A percentile compares a stretch with the other conserved stretches of the same genome.
phyloP scores from a whole-genome alignment of 306 rosid genomes.

The Notholithocarpus densiflorus region DNA sequence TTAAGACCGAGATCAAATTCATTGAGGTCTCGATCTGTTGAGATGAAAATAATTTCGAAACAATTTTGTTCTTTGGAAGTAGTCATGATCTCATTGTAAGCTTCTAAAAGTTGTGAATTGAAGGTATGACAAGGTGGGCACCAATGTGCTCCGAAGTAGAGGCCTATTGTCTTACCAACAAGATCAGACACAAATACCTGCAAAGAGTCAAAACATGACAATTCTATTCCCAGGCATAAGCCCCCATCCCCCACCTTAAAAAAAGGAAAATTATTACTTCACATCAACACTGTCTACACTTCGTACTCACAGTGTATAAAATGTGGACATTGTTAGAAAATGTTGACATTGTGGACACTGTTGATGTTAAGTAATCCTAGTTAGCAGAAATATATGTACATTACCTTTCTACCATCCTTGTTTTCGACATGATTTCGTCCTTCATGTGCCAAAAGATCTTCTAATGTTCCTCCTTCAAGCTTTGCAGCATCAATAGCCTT shows the following conservation, averaged over 20 bases:
- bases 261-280: no score
- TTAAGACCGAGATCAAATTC: slow-evolving; percentile 57
- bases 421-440: slow-evolving; percentile 56
- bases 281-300: no score
- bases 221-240: background rate
- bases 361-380: no score
- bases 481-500: slow-evolving; percentile 61
- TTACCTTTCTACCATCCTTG: slow-evolving; percentile 63
- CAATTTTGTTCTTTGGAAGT: slow-evolving; percentile 20
- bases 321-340: no score
- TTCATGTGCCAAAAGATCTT: slow-evolving; percentile 56
- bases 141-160: slow-evolving; percentile 80
- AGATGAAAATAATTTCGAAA: slow-evolving; percentile 67
- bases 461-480: slow-evolving; percentile 56
- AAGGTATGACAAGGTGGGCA: slow-evolving; percentile 83
- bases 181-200: slow-evolving; percentile 60
- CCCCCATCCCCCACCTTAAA: background rate
- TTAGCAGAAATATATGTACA: background rate
- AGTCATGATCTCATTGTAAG: slow-evolving; percentile 50
- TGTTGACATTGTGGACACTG: no score
- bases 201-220: slow-evolving; percentile 14
- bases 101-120: slow-evolving; percentile 59
- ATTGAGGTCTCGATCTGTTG: slow-evolving; percentile 68
- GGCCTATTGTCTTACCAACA: slow-evolving; percentile 74
- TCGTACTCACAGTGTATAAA: no score